Conservation (phyloP, 371 early-diverging fungal species). For the Mortierella sp. region DNA sequence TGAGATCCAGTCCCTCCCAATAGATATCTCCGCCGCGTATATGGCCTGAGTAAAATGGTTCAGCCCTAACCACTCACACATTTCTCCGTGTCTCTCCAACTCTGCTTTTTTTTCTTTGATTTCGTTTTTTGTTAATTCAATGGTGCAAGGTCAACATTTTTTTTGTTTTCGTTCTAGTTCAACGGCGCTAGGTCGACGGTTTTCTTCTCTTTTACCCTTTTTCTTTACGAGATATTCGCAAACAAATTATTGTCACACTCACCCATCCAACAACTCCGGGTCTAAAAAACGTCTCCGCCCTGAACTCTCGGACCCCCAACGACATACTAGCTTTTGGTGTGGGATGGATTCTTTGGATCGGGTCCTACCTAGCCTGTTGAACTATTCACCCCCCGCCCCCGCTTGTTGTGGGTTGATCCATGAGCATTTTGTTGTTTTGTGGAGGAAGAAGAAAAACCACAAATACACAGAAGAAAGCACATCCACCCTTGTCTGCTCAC, state of each 20-base stretch:
- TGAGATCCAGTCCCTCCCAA: conserved; percentile 2
- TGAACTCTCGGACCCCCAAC: not conserved
- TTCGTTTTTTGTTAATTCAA: not conserved
- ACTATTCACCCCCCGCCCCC: not conserved
- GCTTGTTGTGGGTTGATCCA: not conserved
- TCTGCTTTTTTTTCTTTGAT: not conserved
- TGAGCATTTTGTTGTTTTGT: conserved; percentile 5
- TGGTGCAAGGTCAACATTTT: not conserved
- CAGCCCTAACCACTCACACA: not conserved
- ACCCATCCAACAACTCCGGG: not conserved
- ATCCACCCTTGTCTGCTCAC: not conserved
- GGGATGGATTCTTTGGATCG: too few relatives aligned
- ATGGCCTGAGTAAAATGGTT: not conserved
- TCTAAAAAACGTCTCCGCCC: not conserved
- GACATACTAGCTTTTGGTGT: not conserved
- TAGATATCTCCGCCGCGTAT: not conserved
- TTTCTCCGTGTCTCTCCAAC: not conserved
- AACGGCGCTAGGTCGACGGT: not conserved
- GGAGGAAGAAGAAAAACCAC: not conserved
- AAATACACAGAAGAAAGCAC: not conserved
- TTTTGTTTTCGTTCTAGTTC: not conserved
- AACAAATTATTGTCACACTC: too few relatives aligned
- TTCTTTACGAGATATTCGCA: not conserved
- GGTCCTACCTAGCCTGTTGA: not conserved
- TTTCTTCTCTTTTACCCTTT: not conserved